These are phyloP conservation scores for Solanum okadae DNA, from an alignment of 257 asterid genomes.

Conservation along the genomic window DNA sequence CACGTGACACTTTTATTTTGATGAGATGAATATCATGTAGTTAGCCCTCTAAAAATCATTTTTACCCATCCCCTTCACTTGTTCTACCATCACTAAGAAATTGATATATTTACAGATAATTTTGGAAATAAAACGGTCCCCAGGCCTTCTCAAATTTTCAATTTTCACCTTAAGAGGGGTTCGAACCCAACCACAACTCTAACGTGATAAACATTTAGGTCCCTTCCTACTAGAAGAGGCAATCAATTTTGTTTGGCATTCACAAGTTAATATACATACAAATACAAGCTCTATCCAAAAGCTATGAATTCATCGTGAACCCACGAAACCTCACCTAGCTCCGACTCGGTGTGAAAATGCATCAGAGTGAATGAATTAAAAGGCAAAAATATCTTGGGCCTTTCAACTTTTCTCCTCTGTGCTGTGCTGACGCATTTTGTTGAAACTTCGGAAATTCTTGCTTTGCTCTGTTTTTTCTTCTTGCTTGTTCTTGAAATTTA, in stretches of 20 bases:
- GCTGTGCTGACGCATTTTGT: background rate
- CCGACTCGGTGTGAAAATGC: background rate
- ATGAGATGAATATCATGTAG: too few relatives aligned
- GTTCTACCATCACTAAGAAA: background rate
- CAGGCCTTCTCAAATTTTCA: background rate
- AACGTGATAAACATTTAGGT: too few relatives aligned
- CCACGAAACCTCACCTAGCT: background rate
- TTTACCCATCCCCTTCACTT: background rate
- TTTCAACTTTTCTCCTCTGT: background rate
- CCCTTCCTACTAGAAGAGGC: accelerated
- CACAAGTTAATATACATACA: too few relatives aligned
- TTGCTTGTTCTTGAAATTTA: background rate
- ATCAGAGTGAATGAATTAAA: background rate
- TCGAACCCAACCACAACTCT: too few relatives aligned
- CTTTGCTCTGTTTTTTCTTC: background rate
- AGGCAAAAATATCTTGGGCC: background rate
- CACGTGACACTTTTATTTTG: too few relatives aligned
- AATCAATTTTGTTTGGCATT: too few relatives aligned
- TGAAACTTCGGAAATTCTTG: background rate
- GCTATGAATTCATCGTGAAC: accelerated
- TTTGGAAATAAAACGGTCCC: background rate
- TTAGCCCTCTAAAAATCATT: too few relatives aligned
- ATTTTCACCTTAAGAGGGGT: too few relatives aligned
- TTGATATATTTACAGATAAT: background rate
- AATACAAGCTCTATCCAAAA: too few relatives aligned